phyloP scores from a whole-genome alignment of 75 land plant genomes.

The Gnetum montanum region DNA sequence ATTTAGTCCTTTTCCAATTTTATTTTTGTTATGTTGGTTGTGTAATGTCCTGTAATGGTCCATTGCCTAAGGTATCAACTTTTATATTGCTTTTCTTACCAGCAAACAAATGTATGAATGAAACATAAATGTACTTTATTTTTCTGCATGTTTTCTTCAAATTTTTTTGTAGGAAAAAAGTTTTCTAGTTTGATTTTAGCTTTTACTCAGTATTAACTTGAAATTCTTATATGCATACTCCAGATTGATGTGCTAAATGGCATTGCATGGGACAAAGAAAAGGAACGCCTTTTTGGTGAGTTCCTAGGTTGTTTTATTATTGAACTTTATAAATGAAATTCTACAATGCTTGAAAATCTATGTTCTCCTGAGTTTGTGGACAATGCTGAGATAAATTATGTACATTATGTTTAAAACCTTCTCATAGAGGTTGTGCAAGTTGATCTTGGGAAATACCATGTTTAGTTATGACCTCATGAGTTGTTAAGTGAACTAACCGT shows the following conservation, averaged over 20 bases:
- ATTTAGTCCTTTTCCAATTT: too few relatives aligned
- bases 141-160: neutral
- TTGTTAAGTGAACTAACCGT: neutral
- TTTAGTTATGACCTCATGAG: neutral
- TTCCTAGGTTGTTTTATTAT: neutral
- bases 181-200: too few relatives aligned
- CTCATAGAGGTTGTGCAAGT: too few relatives aligned
- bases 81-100: neutral
- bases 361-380: too few relatives aligned
- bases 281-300: slow-evolving; percentile 73
- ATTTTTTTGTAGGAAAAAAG: slow-evolving; percentile 8
- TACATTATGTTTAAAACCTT: too few relatives aligned
- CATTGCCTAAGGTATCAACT: too few relatives aligned
- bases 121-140: neutral
- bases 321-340: neutral
- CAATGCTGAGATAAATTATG: too few relatives aligned
- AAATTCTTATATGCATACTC: slow-evolving; percentile 23
- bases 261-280: slow-evolving; percentile 83
- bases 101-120: neutral
- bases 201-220: too few relatives aligned
- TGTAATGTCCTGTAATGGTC: too few relatives aligned
- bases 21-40: too few relatives aligned
- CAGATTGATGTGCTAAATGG: slow-evolving; percentile 92
- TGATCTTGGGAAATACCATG: neutral
- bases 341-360: neutral